These are phyloP conservation scores for Bipolaris oryzae DNA, from an alignment of 2,329 filamentous ascomycete genomes.

Conservation along the genomic window DNA sequence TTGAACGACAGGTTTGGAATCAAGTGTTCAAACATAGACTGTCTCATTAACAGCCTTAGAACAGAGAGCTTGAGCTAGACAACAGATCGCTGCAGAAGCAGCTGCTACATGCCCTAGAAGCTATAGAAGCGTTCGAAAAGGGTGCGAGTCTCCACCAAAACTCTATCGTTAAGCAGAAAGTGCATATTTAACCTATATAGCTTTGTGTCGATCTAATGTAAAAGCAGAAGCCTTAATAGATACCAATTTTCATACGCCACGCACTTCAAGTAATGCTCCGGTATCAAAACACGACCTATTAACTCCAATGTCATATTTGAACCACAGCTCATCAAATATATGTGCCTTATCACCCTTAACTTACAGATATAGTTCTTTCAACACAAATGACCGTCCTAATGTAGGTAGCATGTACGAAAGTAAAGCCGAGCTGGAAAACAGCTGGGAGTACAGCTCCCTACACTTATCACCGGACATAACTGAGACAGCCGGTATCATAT, in stretches of 20 bases:
- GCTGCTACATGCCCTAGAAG: slow-evolving; percentile 8
- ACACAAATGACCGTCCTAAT: background rate
- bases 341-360: background rate
- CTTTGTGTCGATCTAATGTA: background rate
- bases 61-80: slow-evolving; percentile 7
- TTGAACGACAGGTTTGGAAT: slow-evolving; percentile 12
- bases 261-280: slow-evolving; percentile 1
- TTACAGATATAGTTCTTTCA: background rate
- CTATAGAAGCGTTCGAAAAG: slow-evolving; percentile 13
- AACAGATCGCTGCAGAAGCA: slow-evolving; percentile 7
- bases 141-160: slow-evolving; percentile 8
- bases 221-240: slow-evolving; percentile 1
- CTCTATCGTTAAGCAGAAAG: slow-evolving; percentile 1
- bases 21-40: slow-evolving; percentile 4
- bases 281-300: slow-evolving; percentile 1
- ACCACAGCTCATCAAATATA: background rate
- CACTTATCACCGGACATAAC: slow-evolving; percentile 15
- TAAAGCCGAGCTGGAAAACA: slow-evolving; percentile 3
- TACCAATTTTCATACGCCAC: background rate
- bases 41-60: slow-evolving; percentile 12
- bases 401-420: background rate
- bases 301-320: background rate
- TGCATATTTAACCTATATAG: slow-evolving; percentile 13
- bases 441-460: slow-evolving; percentile 12
- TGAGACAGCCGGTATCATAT: background rate